Evolutionary conservation across 1,284 basidiomycete genomes (phyloP).

Genomic region (Marasmius oreades): DNA sequence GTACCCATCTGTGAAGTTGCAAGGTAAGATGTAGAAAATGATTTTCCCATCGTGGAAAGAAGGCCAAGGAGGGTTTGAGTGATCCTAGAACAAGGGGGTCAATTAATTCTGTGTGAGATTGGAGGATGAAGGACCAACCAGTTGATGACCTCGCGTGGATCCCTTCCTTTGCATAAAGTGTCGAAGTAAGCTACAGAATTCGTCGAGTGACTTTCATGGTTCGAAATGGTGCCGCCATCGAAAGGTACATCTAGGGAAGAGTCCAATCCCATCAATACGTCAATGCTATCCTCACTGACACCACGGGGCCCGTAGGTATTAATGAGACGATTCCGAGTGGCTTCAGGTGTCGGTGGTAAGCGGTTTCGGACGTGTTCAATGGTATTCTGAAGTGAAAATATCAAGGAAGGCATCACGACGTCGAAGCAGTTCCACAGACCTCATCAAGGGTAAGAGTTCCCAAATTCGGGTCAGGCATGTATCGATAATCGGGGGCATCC

Average conservation of each 20-base stretch:
- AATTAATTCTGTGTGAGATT: not conserved
- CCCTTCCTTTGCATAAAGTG: constrained; percentile 51
- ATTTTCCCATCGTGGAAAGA: constrained; percentile 55
- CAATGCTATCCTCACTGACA: constrained; percentile 63
- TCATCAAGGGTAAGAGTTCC: constrained; percentile 70
- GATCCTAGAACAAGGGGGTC: constrained; percentile 52
- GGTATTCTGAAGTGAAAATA: constrained; percentile 44
- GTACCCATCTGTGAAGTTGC: constrained; percentile 65
- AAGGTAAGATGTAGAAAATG: constrained; percentile 56
- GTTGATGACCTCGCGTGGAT: constrained; percentile 75
- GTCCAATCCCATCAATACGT: constrained; percentile 77
- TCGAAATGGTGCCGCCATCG: constrained; percentile 50
- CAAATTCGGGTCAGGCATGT: constrained; percentile 97
- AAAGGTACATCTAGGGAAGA: constrained; percentile 56
- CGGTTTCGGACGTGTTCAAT: constrained; percentile 49
- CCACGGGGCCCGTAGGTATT: constrained; percentile 35
- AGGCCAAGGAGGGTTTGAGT: constrained; percentile 83
- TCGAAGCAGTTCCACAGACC: constrained; percentile 32
- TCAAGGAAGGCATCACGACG: not conserved
- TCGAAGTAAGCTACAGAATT: constrained; percentile 77
- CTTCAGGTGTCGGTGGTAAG: constrained; percentile 81
- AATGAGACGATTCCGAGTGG: constrained; percentile 58
- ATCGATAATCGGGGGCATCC: constrained; percentile 93
- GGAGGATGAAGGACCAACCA: constrained; percentile 53
- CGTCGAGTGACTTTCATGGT: constrained; percentile 13